Evolutionary conservation across 108 stramenopile species (phyloP), one percentile per base, ranked within the genome.

Genomic region (Cyclotella cryptica): DNA sequence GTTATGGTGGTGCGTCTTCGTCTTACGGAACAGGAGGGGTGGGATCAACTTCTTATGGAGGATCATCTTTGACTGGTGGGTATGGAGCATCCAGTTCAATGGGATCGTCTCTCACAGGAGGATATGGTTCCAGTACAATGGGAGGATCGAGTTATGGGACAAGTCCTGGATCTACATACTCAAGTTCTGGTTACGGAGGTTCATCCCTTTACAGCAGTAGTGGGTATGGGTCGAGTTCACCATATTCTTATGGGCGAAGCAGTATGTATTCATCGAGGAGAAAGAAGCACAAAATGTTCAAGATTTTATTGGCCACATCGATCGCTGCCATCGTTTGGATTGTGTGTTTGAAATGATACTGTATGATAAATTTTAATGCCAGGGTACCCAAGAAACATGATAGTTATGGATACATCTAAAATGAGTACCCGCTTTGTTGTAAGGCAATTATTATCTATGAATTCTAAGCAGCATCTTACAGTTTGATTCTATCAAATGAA

Each of bases 311-410:
- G 74, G 81, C 81, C 0, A 54, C 74, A 15, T 75, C 81, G 27
- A 67, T 82, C 21, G 81, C 81, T 59, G 81, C 81, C 1, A 75
- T 82, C 51, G 63, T 82, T 49, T 82, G 81, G 81, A 51, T 82
- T 61, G 65, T 75, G 0, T 82, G 81, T 43, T 58, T 82, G 29
- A 64, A 70, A 69, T 82, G 74, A 82, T 69, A 24, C 18, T 15
- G 11, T 39, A 1, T 44, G 18, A 35, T 35, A 35, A 35, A 35
- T 35, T 35, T 35, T 35, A 35, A 35, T 35, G 35, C 35, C 35
- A 35, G 35, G 35, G 4, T 6, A 35, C 35, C 2, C 35, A 35
- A 35, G 10, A 18, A 22, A 21, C 9, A 21, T 22, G 10, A 4
- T 58, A 15, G 15, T 27, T 29, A n/a, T 19, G 21, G 12, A 24